Base-by-base conservation (phyloP, 208 protist species). In the Acanthamoeba sp. region DNA sequence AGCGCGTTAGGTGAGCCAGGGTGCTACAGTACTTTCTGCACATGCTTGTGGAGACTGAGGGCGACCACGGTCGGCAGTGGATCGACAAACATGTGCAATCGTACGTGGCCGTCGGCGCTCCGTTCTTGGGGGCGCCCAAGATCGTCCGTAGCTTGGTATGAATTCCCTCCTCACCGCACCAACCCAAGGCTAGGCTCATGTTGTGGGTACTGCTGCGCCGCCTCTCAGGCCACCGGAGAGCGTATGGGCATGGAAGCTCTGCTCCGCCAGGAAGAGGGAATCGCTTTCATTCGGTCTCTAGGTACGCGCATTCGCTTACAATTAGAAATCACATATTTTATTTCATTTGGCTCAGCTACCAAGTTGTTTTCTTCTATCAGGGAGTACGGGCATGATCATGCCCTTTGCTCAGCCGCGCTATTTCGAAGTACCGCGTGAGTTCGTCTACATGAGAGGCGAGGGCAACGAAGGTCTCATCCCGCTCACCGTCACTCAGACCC, bases 21-120 rank as follows among this genome's bases (percentile, higher is more conserved):
- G 80, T 89, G 42, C 32, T 89, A 32, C 42, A 64, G 42, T 89
- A 89, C 52, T 89, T 89, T 18, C 80, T 89, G 10, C 80, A 89
- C 38, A 7, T 24, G 45, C 27, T 89, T 0, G 80, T 64, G n/a
- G 52, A 7, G n/a, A 89, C 27, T 24, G 80, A 89, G 34, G 52
- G 71, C 38, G 71, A 82, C 18, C 18, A 2, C 2, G 80, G 80
- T 2, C 80, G 24, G 24, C 14, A 32, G 48, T 89, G 80, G 80
- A 55, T 89, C 32, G 80, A 89, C 50, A 5, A 1, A 3, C 80
- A 89, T 24, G 52, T 89, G 7, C 52, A 89, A 20, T 55, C 80
- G 0, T 89, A 64, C 32, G 52, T 64, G 9, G 80, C 80, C 24
- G 52, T 89, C 48, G 80, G 80, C 1, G 80, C 80, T 7, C 80